A percentile compares a stretch with the other conserved stretches of the same genome.
Evolutionary conservation across 2,329 filamentous ascomycete species (phyloP).

Genomic region (Teratosphaeria gauchensis): DNA sequence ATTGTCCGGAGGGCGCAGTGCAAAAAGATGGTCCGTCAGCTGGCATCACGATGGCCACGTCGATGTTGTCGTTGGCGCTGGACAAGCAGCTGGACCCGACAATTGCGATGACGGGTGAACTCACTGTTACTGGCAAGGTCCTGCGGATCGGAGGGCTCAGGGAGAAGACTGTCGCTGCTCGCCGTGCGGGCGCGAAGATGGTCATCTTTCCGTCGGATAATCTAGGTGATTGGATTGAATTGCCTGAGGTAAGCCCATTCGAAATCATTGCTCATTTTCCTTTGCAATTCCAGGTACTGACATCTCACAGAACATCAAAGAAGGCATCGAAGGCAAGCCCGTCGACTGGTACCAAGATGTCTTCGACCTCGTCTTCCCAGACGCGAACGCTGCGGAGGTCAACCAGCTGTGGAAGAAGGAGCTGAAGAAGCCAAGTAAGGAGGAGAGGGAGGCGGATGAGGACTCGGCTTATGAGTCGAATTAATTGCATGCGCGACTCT

Average conservation of each 20-base stretch:
- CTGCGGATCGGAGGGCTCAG: constrained; percentile 85
- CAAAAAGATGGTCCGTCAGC: constrained; percentile 75
- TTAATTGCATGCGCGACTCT: no score
- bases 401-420: constrained; percentile 63
- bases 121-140: constrained; percentile 95
- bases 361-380: constrained; percentile 80
- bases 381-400: constrained; percentile 62
- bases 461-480: constrained; percentile 5
- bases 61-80: constrained; percentile 73
- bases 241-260: constrained; percentile 69
- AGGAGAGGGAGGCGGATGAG: constrained; percentile 31
- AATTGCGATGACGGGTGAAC: constrained; percentile 94
- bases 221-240: constrained; percentile 90
- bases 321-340: constrained; percentile 83
- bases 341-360: constrained; percentile 92
- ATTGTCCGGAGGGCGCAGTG: constrained; percentile 93
- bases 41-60: constrained; percentile 97
- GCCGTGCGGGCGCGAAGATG: constrained; percentile 82
- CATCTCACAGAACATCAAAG: constrained; percentile 77
- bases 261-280: neutral
- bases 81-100: constrained; percentile 70
- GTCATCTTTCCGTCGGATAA: constrained; percentile 95
- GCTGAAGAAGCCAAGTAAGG: constrained; percentile 47
- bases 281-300: constrained; percentile 4
- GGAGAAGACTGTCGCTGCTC: constrained; percentile 94